These are phyloP conservation scores for Saccharomycopsis amapae DNA, from an alignment of 805 yeast species.

Conservation along the genomic window DNA sequence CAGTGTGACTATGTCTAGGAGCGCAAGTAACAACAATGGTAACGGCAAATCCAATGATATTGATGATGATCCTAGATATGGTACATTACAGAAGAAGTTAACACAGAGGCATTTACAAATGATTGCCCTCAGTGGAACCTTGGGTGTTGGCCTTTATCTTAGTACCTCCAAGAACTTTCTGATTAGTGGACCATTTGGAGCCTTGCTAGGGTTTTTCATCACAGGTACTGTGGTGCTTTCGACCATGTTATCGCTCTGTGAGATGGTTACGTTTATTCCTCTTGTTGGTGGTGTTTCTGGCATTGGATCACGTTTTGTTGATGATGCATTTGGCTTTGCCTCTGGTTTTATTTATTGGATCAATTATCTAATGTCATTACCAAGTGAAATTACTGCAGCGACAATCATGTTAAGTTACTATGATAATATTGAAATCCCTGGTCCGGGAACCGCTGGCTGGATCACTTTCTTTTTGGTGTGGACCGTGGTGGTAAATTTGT, in stretches of 20 bases:
- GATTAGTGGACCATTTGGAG: slow-evolving; percentile 73
- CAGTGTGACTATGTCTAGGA: neutral
- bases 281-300: slow-evolving; percentile 77
- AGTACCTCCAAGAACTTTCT: slow-evolving; percentile 67
- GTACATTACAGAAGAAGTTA: slow-evolving; percentile 43
- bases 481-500: slow-evolving; percentile 44
- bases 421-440: slow-evolving; percentile 45
- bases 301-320: slow-evolving; percentile 65
- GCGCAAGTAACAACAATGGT: neutral
- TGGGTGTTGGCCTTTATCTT: slow-evolving; percentile 69
- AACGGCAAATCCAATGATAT: slow-evolving; percentile 2
- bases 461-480: slow-evolving; percentile 54
- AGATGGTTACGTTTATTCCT: slow-evolving; percentile 73
- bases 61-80: slow-evolving; percentile 1
- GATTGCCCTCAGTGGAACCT: slow-evolving; percentile 72
- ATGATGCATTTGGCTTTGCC: slow-evolving; percentile 71
- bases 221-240: slow-evolving; percentile 61
- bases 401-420: slow-evolving; percentile 70
- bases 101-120: slow-evolving; percentile 65
- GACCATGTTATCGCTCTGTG: slow-evolving; percentile 70
- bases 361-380: slow-evolving; percentile 63
- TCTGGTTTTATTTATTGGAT: slow-evolving; percentile 70
- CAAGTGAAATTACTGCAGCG: slow-evolving; percentile 77
- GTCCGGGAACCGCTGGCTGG: slow-evolving; percentile 59
- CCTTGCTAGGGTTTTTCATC: slow-evolving; percentile 56